A percentile compares a stretch with the other conserved stretches of the same genome.
These are phyloP conservation scores for Quercus rubra DNA, from an alignment of 306 rosid species.

Conservation along the genomic window DNA sequence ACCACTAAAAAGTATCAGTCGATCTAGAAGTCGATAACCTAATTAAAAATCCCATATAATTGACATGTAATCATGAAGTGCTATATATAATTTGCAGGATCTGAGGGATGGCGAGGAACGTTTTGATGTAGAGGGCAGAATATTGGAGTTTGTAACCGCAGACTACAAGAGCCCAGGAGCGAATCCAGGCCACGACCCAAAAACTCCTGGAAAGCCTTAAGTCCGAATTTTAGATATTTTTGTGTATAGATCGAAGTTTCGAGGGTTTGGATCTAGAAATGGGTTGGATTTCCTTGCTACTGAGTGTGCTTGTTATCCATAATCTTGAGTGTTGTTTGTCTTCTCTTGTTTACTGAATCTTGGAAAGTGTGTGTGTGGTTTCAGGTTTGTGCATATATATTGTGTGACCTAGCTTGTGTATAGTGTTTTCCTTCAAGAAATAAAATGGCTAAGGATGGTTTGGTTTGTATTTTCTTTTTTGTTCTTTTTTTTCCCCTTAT, in stretches of 20 bases:
- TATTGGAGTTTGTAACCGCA: not conserved
- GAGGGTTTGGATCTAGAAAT: not conserved
- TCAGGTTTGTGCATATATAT: too few relatives aligned
- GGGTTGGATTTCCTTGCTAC: not conserved
- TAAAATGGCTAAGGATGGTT: too few relatives aligned
- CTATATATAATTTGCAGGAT: not conserved
- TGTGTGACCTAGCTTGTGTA: too few relatives aligned
- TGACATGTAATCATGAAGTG: not conserved
- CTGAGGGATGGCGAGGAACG: not conserved
- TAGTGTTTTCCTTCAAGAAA: too few relatives aligned
- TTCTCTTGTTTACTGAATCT: not conserved
- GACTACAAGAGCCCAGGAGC: not conserved
- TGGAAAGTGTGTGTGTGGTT: not conserved
- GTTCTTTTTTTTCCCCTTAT: too few relatives aligned
- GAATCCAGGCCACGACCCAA: not conserved
- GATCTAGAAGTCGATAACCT: too few relatives aligned
- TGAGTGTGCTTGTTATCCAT: not conserved
- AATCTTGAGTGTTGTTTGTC: not conserved
- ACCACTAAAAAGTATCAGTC: not conserved
- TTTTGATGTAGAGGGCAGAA: not conserved
- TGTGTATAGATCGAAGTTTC: not conserved
- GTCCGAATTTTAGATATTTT: not conserved
- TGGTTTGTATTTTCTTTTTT: too few relatives aligned
- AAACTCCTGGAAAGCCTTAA: not conserved
- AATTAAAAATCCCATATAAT: not conserved